Percentiles rank a stretch among this genome's conserved stretches.
Evolutionary conservation across 306 rosid genomes (phyloP).

Genomic region (Vigna reflexopilosa): DNA sequence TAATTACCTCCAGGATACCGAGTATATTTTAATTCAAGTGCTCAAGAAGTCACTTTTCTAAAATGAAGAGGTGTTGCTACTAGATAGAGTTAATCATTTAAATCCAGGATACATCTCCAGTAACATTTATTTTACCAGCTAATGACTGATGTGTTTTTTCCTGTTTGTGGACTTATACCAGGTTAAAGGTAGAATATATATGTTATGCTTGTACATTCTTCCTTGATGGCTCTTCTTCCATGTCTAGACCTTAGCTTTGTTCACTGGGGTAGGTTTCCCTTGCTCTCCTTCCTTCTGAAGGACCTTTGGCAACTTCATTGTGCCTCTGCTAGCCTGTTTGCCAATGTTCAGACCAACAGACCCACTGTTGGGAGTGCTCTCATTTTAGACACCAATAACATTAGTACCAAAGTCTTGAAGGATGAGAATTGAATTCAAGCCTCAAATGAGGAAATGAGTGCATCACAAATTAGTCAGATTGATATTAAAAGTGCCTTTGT

Average conservation of each 20-base stretch:
- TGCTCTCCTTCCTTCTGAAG: too few species aligned
- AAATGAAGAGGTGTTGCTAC: slow-evolving; percentile 11
- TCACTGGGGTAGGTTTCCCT: too few species aligned
- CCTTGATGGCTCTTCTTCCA: too few species aligned
- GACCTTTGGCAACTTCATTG: not conserved
- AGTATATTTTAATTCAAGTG: slow-evolving; percentile 1
- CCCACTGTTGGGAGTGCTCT: not conserved
- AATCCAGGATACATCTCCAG: slow-evolving; percentile 5
- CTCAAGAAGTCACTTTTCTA: slow-evolving; percentile 4
- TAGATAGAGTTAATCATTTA: slow-evolving; percentile 10
- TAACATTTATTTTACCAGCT: not conserved
- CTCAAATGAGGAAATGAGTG: not conserved
- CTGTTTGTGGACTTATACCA: not conserved
- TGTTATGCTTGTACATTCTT: too few species aligned
- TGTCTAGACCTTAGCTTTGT: too few species aligned
- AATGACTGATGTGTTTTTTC: not conserved
- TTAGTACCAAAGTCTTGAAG: not conserved
- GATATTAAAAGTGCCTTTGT: not conserved
- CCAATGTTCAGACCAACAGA: not conserved
- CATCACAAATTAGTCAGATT: not conserved
- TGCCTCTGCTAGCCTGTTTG: not conserved
- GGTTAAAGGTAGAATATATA: not conserved
- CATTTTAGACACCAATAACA: not conserved
- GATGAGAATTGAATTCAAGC: not conserved
- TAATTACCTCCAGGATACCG: not conserved